phyloP scores from a whole-genome alignment of 345 rosid genomes.

The Acer campestre region DNA sequence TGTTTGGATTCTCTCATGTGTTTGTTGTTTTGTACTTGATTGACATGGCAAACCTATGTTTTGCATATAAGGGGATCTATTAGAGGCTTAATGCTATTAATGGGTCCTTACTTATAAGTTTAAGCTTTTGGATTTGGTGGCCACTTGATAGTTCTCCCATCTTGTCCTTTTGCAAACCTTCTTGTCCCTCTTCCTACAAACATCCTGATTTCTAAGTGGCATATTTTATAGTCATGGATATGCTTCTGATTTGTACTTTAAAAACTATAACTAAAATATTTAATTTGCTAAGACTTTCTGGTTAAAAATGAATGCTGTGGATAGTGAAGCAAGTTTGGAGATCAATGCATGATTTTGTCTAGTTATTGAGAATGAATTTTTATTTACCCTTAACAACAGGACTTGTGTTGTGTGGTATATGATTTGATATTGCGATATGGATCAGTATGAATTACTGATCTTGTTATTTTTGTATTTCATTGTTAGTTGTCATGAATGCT shows the following conservation, averaged over 20 bases:
- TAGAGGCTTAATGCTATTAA: not conserved
- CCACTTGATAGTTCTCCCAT: not conserved
- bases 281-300: not conserved
- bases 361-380: not conserved
- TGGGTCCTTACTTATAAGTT: not conserved
- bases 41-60: not conserved
- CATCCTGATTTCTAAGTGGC: not conserved
- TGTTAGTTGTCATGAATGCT: conserved; percentile 8
- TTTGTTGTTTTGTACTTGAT: not conserved
- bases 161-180: not conserved
- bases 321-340: not conserved
- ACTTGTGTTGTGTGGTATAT: not conserved
- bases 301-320: conserved; percentile 2
- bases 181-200: not conserved
- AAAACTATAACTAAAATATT: not conserved
- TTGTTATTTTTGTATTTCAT: not conserved
- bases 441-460: not conserved
- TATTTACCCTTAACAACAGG: not conserved
- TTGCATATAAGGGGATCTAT: not conserved
- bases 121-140: not conserved
- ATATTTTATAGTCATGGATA: not conserved
- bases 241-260: not conserved
- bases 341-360: not conserved
- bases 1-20: not conserved
- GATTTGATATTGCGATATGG: not conserved